These are phyloP conservation scores for Mycena kentingensis DNA, from an alignment of 768 basidiomycete species.

Conservation along the genomic window DNA sequence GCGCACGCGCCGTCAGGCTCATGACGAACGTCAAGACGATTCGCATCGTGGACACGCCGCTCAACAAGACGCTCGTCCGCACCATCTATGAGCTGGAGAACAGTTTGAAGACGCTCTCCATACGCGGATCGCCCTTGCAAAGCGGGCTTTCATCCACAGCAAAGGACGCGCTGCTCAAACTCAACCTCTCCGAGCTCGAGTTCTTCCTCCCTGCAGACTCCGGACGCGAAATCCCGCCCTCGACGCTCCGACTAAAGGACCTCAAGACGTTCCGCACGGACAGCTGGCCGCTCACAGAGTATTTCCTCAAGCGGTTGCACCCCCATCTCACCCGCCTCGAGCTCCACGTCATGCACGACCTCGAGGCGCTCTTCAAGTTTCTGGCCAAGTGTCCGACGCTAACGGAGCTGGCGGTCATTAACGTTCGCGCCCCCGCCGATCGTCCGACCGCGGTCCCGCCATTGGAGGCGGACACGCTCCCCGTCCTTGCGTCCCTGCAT, in stretches of 20 bases:
- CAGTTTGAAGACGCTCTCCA: slow-evolving; percentile 4
- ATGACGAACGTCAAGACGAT: slow-evolving; percentile 10
- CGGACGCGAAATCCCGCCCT: slow-evolving; percentile 1
- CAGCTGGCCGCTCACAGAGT: slow-evolving; percentile 5
- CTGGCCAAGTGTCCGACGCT: slow-evolving; percentile 13
- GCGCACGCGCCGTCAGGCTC: slow-evolving; percentile 3
- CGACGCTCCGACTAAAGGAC: slow-evolving; percentile 1
- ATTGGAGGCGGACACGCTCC: background rate
- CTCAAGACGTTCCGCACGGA: slow-evolving; percentile 14
- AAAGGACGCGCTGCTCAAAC: background rate
- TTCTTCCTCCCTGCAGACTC: background rate
- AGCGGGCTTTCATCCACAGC: background rate
- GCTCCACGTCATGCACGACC: slow-evolving; percentile 10
- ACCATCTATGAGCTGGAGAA: slow-evolving; percentile 2
- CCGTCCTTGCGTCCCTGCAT: background rate
- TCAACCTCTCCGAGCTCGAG: slow-evolving; percentile 7
- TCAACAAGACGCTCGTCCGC: slow-evolving; percentile 7
- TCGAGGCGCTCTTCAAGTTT: slow-evolving; percentile 5
- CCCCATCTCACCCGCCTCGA: slow-evolving; percentile 15
- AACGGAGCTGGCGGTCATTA: slow-evolving; percentile 12
- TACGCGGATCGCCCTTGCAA: slow-evolving; percentile 12
- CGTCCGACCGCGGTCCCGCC: background rate
- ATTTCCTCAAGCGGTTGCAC: slow-evolving; percentile 15
- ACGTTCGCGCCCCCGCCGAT: background rate
- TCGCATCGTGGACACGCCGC: slow-evolving; percentile 2